Conservation (phyloP, 129 eudicot species). For the Tanacetum coccineum region DNA sequence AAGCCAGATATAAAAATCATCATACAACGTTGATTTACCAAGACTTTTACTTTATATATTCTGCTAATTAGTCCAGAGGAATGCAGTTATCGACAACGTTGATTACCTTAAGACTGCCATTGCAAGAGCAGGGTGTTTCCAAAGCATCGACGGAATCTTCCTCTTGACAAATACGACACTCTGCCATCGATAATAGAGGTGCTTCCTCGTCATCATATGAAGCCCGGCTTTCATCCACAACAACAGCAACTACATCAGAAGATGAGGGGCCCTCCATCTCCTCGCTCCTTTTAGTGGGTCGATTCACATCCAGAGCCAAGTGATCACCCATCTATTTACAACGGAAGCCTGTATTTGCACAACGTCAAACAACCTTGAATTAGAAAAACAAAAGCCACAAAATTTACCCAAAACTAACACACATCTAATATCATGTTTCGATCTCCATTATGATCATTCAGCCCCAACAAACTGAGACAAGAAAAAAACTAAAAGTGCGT, state of each 20-base stretch:
- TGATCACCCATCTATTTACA: slow-evolving; percentile 66
- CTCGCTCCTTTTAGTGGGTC: slow-evolving; percentile 38
- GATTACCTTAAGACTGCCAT: slow-evolving; percentile 38
- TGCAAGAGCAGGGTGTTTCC: slow-evolving; percentile 42
- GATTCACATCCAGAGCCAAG: slow-evolving; percentile 57
- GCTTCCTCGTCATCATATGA: slow-evolving; percentile 58
- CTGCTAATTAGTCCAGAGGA: not conserved
- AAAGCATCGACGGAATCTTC: slow-evolving; percentile 35
- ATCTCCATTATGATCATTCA: too few species aligned
- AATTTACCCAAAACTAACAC: not conserved
- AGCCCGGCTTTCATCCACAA: slow-evolving; percentile 38
- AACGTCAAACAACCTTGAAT: not conserved
- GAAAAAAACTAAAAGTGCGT: too few species aligned
- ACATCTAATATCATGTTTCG: not conserved
- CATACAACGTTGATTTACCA: too few species aligned
- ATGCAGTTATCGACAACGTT: not conserved
- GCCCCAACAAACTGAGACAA: too few species aligned
- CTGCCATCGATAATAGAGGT: slow-evolving; percentile 54
- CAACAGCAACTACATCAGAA: slow-evolving; percentile 24
- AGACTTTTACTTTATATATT: too few species aligned
- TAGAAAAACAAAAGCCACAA: not conserved
- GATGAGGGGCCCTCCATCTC: slow-evolving; percentile 51
- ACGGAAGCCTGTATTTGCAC: slow-evolving; percentile 24
- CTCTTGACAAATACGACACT: slow-evolving; percentile 43
- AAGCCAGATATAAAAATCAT: too few species aligned